Evolutionary conservation across 2,329 filamentous ascomycete genomes (phyloP).

Genomic region (Beauveria sp.): DNA sequence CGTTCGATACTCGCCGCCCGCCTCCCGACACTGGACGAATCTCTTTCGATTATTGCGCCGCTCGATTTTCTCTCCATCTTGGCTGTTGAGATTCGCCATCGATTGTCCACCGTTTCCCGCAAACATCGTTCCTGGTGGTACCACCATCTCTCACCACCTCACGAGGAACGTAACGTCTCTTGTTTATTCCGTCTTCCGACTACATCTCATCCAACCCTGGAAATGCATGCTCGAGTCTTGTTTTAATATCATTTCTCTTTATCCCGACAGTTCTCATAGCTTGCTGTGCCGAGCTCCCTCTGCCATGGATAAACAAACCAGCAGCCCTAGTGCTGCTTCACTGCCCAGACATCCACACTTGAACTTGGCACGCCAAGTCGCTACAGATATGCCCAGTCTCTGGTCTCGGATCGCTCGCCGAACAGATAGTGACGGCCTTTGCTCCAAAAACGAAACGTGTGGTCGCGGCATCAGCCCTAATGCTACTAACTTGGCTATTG

Average conservation of each 20-base stretch:
- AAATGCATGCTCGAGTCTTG: slow-evolving; percentile 2
- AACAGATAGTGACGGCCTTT: background rate
- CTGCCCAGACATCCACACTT: slow-evolving; percentile 1
- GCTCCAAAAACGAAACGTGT: slow-evolving; percentile 37
- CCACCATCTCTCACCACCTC: background rate
- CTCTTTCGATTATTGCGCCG: background rate
- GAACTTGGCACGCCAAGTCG: slow-evolving; percentile 4
- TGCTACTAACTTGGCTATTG: slow-evolving; percentile 57
- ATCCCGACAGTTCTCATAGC: background rate
- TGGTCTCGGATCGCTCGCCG: slow-evolving; percentile 6
- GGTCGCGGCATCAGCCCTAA: slow-evolving; percentile 51
- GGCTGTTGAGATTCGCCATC: background rate
- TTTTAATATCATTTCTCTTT: background rate
- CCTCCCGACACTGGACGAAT: background rate
- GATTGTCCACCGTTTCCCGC: background rate
- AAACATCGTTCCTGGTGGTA: slow-evolving; percentile 10
- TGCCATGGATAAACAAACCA: slow-evolving; percentile 5
- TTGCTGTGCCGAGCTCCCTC: background rate
- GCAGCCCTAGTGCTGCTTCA: background rate
- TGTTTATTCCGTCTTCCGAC: background rate
- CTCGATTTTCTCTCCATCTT: background rate
- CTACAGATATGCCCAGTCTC: slow-evolving; percentile 1
- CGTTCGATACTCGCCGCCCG: background rate
- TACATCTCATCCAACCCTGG: background rate
- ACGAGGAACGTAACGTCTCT: slow-evolving; percentile 10